Conservation (phyloP, 139 green algal genomes). For the Picochlorum sp. region DNA sequence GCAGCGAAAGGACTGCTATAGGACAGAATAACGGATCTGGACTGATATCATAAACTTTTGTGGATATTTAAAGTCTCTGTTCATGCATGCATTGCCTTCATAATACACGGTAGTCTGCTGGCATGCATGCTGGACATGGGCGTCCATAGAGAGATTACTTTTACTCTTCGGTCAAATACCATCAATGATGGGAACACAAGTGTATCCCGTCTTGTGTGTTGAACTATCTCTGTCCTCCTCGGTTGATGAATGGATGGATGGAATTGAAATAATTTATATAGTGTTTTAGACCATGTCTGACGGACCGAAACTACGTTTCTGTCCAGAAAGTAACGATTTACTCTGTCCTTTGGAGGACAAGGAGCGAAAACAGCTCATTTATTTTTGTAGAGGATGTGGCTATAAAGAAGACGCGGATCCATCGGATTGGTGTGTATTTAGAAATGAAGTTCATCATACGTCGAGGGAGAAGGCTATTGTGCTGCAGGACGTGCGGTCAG, state of each 20-base stretch:
- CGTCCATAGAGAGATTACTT: too few relatives aligned
- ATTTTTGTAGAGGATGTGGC: constrained; percentile 72
- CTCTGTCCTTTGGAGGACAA: constrained; percentile 71
- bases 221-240: too few relatives aligned
- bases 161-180: too few relatives aligned
- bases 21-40: too few relatives aligned
- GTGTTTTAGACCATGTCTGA: neutral
- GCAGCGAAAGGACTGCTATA: too few relatives aligned
- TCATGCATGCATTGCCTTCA: too few relatives aligned
- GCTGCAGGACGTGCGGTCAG: constrained; percentile 71
- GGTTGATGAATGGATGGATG: neutral
- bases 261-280: neutral
- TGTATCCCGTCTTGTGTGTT: too few relatives aligned
- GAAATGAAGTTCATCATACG: constrained; percentile 69
- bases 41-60: too few relatives aligned
- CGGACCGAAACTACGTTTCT: constrained; percentile 63
- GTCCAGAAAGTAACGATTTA: constrained; percentile 80
- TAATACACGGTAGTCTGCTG: too few relatives aligned
- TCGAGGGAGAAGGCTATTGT: constrained; percentile 70
- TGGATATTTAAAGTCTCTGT: too few relatives aligned
- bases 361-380: constrained; percentile 64
- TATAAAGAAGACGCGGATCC: constrained; percentile 59
- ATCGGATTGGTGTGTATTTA: constrained; percentile 61
- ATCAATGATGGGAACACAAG: too few relatives aligned
- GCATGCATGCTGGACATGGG: too few relatives aligned